Evolutionary conservation across 306 rosid genomes (phyloP).

Genomic region (Malus sylvestris): DNA sequence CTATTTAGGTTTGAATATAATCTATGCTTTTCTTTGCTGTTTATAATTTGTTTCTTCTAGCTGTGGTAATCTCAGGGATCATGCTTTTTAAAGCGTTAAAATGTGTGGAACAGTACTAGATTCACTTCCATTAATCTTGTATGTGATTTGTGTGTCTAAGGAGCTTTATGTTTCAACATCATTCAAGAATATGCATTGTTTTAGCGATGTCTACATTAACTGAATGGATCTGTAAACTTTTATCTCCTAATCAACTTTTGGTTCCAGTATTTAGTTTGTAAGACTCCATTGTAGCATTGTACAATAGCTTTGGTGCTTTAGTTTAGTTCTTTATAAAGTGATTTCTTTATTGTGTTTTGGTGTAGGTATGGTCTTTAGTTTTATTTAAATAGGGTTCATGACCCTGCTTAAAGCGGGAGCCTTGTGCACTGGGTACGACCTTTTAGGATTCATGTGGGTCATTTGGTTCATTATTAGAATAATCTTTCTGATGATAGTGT

Average conservation of each 20-base stretch:
- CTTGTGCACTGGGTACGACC: too few species aligned
- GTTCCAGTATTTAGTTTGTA: not conserved
- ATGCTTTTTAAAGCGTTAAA: not conserved
- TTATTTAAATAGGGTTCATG: not conserved
- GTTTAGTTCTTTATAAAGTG: not conserved
- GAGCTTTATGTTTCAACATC: not conserved
- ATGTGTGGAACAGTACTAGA: not conserved
- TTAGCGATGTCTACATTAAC: not conserved
- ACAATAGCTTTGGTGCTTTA: not conserved
- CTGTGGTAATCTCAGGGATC: not conserved
- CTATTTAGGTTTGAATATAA: not conserved
- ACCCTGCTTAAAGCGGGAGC: too few species aligned
- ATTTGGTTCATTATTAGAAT: not conserved
- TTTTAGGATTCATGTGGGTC: not conserved
- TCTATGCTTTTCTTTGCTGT: not conserved
- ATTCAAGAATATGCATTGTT: not conserved
- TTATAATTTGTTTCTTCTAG: not conserved
- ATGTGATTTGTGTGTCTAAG: not conserved
- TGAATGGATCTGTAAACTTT: not conserved
- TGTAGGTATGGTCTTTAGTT: not conserved
- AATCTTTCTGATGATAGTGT: not conserved
- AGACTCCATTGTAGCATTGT: not conserved
- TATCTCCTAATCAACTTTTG: not conserved
- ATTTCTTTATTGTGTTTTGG: not conserved
- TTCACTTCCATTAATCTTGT: not conserved